A percentile compares a stretch with the other conserved stretches of the same genome.
Conservation (phyloP, 1,139 yeast species). For the Williopsis jadinii region DNA sequence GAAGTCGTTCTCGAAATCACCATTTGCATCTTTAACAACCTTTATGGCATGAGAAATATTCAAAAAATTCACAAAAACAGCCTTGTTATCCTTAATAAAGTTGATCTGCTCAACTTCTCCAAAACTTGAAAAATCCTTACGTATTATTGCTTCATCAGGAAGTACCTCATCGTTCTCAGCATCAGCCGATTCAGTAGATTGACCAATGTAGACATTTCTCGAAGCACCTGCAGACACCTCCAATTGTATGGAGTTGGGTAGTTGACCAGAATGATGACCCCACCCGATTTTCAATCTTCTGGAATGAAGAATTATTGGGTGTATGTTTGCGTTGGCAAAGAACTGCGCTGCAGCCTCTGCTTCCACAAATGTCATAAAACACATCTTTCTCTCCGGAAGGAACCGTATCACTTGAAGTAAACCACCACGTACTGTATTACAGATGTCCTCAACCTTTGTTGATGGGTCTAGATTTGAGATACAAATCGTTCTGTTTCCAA, state of each 20-base stretch:
- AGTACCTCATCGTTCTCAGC: constrained; percentile 26
- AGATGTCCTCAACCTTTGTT: constrained; percentile 73
- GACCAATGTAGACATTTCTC: constrained; percentile 71
- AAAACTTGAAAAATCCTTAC: constrained; percentile 59
- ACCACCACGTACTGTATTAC: constrained; percentile 82
- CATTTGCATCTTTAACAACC: constrained; percentile 62
- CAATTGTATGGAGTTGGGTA: constrained; percentile 64
- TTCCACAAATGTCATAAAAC: constrained; percentile 73
- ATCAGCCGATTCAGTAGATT: constrained; percentile 32
- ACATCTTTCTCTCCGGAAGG: constrained; percentile 74
- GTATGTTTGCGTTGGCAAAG: constrained; percentile 70
- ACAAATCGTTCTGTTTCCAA: constrained; percentile 74
- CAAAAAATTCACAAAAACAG: constrained; percentile 76
- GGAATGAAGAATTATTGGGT: constrained; percentile 70
- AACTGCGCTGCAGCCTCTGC: constrained; percentile 80
- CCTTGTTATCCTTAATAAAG: constrained; percentile 64
- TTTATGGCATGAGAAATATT: constrained; percentile 72
- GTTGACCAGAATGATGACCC: constrained; percentile 79
- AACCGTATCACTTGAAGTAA: constrained; percentile 63
- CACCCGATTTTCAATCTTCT: constrained; percentile 74
- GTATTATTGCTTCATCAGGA: constrained; percentile 45
- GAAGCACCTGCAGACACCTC: constrained; percentile 82
- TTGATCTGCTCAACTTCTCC: constrained; percentile 82
- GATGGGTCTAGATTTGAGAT: constrained; percentile 72
- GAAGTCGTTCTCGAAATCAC: constrained; percentile 27